Base-by-base conservation (phyloP, 2,329 filamentous ascomycete genomes). In the Zelopaecilomyces penicillatus region DNA sequence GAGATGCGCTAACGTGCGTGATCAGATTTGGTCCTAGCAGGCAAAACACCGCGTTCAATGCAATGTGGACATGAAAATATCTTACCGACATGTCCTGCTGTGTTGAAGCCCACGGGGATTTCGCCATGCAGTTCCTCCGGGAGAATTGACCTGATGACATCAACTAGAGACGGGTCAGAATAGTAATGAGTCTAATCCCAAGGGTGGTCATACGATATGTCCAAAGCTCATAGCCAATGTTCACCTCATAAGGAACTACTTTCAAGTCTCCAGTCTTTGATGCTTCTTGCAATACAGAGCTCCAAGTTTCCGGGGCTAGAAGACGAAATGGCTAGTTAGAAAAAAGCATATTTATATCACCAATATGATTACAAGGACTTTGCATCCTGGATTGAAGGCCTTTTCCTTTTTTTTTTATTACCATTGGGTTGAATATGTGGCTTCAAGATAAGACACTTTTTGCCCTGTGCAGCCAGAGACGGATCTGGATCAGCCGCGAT, bases 211-310 rank as follows among this genome's bases (percentile, higher is more conserved):
- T 74, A 86, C 85, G 72, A 61, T 94, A 91, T 41, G 73, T 83
- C 87, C 89, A 97, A 65, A 90, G 83, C 55, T 85, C 76, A 65
- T 98, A 98, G 54, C 83, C 80, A 47, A 97, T 73, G 32, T 77
- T 68, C 46, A 97, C 66, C 49, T 85, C 74, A 63, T 84, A 96
- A 1, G 87, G 84, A 1, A 89, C 69, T 31, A 97, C 64, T 12
- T 75, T 75, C 30, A 96, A 65, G 37, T 87, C 79, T 29, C 84
- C 76, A 42, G 73, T 70, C 51, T 83, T 71, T 4, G 89, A 77
- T 31, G 87, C 79, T 50, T 87, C 78, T 48, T 70, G 75, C 39
- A 96, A 65, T 34, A 74, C 77, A 4, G 78, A 59, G 43, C 87
- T 87, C 85, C 88, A 95, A 26, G 87, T 94, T 36, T 79, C 77